phyloP scores from a whole-genome alignment of 1,139 yeast genomes.

The Scheffersomyces segobiensis region DNA sequence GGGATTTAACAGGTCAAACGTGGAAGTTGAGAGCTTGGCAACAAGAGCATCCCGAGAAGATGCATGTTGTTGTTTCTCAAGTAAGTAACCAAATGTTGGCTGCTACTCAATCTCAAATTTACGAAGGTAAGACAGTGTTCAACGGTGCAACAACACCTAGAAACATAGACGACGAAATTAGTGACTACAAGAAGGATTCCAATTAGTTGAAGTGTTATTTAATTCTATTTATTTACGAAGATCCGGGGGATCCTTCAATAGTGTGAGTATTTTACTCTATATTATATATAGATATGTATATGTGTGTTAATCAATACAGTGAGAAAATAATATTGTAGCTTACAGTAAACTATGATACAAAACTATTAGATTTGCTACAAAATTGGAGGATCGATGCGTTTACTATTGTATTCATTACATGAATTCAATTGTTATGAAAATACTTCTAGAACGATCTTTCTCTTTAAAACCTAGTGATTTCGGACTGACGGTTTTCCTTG shows the following conservation, averaged over 20 bases:
- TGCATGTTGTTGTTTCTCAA: conserved; percentile 69
- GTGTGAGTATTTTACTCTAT: background rate
- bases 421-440: no score
- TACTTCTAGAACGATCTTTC: no score
- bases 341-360: background rate
- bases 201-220: background rate
- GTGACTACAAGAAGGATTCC: conserved; percentile 9
- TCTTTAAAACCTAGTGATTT: background rate
- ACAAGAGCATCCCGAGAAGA: conserved; percentile 60
- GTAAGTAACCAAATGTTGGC: conserved; percentile 40
- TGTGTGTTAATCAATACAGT: background rate
- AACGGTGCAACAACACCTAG: conserved; percentile 24
- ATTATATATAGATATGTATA: no score
- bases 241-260: background rate
- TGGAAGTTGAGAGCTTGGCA: conserved; percentile 76
- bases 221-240: background rate
- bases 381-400: background rate
- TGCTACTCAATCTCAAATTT: conserved; percentile 18
- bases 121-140: conserved; percentile 29
- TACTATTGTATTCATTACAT: no score
- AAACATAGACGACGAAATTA: conserved; percentile 24
- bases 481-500: no score
- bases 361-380: no score
- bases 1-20: conserved; percentile 80
- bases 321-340: background rate